Evolutionary conservation across 75 land plant species (phyloP), one percentile per base, ranked within the genome.

Genomic region (Cupressus sempervirens): DNA sequence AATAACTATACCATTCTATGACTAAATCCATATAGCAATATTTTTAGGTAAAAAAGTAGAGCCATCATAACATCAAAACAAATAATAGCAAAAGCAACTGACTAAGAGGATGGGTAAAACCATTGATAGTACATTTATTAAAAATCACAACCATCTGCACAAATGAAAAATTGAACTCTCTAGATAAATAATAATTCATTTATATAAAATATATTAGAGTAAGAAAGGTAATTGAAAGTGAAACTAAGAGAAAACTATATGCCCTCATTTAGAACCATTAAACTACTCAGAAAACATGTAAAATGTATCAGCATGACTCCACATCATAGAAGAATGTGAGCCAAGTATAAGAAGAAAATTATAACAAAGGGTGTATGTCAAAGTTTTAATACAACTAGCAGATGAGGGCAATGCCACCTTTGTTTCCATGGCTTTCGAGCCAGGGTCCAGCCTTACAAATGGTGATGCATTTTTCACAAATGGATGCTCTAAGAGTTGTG

Each of bases 401-500:
- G 90, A 29, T 29, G 65, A 89, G 13, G 89, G 88, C 38, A 87
- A 84, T 15, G 74, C n/a, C n/a, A n/a, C 58, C 81, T 93, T 95
- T 16, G 74, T 52, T 79, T 93, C 97, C 53, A 83, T 86, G 23
- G 84, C 54, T 43, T 87, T 34, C 41, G 72, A 84, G 7, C 62
- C 54, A 53, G 85, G 90, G 52, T 93, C 77, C 53, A 62, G 85
- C 70, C 90, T 91, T 41, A 84, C 67, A 26, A 88, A 75, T 84
- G 87, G 82, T 35, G 86, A 82, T 77, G 89, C 91, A 76, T 90
- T 89, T 68, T 87, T 76, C 72, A 98, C 91, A 87, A 96, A 98
- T 18, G 97, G 93, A 76, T 98, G 99, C 7, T 91, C 92, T 40
- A 98, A 85, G 84, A 98, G 88, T 82, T 91, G 86, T 29, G 87